Conservation (phyloP, 179 eudicot genomes). For the Actinidia arguta region DNA sequence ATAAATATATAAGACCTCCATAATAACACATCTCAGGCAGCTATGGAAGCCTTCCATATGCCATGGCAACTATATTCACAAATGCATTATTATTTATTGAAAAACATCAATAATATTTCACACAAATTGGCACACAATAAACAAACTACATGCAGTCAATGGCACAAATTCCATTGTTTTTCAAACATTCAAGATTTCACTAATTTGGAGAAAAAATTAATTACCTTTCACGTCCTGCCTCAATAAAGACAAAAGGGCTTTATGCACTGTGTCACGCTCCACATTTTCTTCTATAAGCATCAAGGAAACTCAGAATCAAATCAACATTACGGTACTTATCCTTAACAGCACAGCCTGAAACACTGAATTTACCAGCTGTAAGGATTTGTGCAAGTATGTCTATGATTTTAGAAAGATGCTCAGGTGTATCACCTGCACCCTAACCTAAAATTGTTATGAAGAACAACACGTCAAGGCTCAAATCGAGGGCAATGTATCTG, state of each 20-base stretch:
- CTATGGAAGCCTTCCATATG: too few relatives aligned
- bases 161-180: not conserved
- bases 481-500: not conserved
- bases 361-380: constrained; percentile 70
- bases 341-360: not conserved
- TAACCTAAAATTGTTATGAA: constrained; percentile 53
- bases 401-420: constrained; percentile 82
- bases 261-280: constrained; percentile 97
- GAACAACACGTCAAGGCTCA: constrained; percentile 2
- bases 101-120: not conserved
- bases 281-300: constrained; percentile 82
- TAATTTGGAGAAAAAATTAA: constrained; percentile 11
- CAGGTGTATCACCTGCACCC: constrained; percentile 98
- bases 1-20: too few relatives aligned
- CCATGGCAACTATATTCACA: too few relatives aligned
- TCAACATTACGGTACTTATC: not conserved
- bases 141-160: not conserved
- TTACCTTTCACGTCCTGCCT: constrained; percentile 97
- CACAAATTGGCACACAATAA: not conserved
- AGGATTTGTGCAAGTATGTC: constrained; percentile 96
- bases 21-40: too few relatives aligned
- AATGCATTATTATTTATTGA: not conserved
- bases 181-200: not conserved
- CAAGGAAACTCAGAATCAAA: constrained; percentile 18
- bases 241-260: constrained; percentile 90